phyloP scores from a whole-genome alignment of 176 grass and related monocot genomes.

The Oryza coarctata region DNA sequence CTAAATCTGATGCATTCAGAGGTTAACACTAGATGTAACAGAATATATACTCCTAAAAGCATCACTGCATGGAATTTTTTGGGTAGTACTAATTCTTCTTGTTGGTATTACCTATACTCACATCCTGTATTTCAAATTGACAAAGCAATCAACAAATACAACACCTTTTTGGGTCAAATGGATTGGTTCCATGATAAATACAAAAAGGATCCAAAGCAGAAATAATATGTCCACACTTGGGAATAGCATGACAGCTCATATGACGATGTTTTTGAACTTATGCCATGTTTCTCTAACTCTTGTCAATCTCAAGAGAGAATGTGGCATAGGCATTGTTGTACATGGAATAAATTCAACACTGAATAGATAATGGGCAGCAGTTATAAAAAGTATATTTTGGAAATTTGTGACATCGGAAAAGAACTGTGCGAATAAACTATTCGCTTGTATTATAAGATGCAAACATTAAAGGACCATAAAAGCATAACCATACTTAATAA shows the following conservation, averaged over 20 bases:
- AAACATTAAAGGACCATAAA: not conserved
- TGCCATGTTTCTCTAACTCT: not conserved
- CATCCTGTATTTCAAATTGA: not conserved
- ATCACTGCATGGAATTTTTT: not conserved
- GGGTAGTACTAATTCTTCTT: not conserved
- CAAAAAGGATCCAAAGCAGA: not conserved
- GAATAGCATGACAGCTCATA: not conserved
- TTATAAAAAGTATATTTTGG: not conserved
- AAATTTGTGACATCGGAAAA: not conserved
- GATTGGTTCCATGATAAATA: not conserved
- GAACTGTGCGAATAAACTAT: not conserved
- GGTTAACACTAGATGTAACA: not conserved
- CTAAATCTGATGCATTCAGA: not conserved
- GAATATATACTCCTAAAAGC: not conserved
- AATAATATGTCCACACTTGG: not conserved
- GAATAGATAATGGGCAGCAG: not conserved
- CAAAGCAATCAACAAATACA: not conserved
- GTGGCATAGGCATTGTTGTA: not conserved
- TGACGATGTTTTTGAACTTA: not conserved
- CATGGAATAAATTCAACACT: not conserved
- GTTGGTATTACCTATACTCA: no score
- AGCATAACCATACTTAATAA: not conserved
- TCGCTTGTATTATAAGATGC: not conserved
- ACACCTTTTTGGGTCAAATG: not conserved
- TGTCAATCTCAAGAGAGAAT: not conserved